Percentiles rank a stretch among this genome's conserved stretches.
These are phyloP conservation scores for Penicillium expansum DNA, from an alignment of 2,329 filamentous ascomycete genomes.

Conservation along the genomic window DNA sequence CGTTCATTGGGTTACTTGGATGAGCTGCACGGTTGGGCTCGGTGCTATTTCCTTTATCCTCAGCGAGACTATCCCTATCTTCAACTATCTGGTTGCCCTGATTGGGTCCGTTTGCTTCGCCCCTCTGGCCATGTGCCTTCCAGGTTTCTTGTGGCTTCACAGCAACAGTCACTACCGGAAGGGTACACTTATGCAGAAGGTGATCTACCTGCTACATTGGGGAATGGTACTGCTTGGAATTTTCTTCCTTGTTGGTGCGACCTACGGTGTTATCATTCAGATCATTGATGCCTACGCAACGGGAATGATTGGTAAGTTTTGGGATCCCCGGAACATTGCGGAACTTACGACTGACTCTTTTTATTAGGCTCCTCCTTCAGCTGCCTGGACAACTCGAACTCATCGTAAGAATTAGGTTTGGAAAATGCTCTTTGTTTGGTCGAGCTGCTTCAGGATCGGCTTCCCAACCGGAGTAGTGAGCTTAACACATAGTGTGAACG, in stretches of 20 bases:
- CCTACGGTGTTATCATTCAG: conserved; percentile 24
- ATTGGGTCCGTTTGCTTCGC: conserved; percentile 52
- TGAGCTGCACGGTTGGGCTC: no score
- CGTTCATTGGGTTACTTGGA: no score
- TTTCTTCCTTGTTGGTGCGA: conserved; percentile 48
- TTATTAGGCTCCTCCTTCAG: conserved; percentile 23
- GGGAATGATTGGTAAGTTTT: conserved; percentile 22
- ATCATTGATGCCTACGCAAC: conserved; percentile 24
- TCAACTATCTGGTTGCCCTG: no score
- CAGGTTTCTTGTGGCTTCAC: conserved; percentile 51
- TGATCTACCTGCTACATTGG: conserved; percentile 41
- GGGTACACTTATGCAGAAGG: conserved; percentile 37
- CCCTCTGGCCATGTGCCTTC: conserved; percentile 47
- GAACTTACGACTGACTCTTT: neutral
- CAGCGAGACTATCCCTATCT: no score
- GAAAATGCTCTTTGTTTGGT: neutral
- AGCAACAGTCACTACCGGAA: conserved; percentile 45
- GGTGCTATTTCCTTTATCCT: no score
- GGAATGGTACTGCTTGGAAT: conserved; percentile 43
- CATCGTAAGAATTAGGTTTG: neutral
- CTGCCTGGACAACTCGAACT: conserved; percentile 28
- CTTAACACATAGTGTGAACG: no score
- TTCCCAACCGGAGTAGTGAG: no score
- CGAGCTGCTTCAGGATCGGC: neutral
- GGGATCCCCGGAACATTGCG: neutral